These are phyloP conservation scores for Gryganskiella cystojenkinii DNA, from an alignment of 192 early-diverging fungal species.

Conservation along the genomic window DNA sequence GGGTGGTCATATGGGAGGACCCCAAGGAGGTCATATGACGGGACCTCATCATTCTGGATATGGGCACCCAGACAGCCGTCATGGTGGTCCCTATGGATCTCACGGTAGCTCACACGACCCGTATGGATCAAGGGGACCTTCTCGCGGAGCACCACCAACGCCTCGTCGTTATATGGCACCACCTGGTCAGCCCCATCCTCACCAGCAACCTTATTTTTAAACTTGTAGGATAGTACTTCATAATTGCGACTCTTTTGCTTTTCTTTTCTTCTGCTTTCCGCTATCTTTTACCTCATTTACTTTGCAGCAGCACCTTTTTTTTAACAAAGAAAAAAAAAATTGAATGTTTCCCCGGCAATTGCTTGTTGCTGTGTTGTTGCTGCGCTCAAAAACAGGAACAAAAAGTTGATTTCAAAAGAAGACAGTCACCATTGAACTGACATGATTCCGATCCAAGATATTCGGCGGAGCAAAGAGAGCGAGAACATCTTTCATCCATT, in stretches of 20 bases:
- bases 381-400: too few relatives aligned
- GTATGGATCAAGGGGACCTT: conserved; percentile 37
- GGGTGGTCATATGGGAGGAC: conserved; percentile 39
- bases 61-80: conserved; percentile 28
- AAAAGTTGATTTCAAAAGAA: too few relatives aligned
- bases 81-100: conserved; percentile 11
- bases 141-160: conserved; percentile 48
- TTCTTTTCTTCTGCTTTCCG: not conserved
- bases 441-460: too few relatives aligned
- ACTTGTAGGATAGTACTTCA: too few relatives aligned
- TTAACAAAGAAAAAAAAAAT: too few relatives aligned
- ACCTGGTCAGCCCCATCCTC: conserved; percentile 37
- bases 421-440: too few relatives aligned
- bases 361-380: too few relatives aligned
- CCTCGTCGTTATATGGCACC: conserved; percentile 48
- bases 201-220: conserved; percentile 30
- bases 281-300: too few relatives aligned
- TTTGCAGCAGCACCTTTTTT: too few relatives aligned
- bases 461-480: too few relatives aligned
- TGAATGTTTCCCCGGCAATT: too few relatives aligned
- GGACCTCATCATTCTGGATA: conserved; percentile 36
- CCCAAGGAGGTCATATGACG: conserved; percentile 43
- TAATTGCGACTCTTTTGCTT: not conserved
- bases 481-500: too few relatives aligned
- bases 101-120: conserved; percentile 18